These are phyloP conservation scores for Pseudogymnoascus verrucosus DNA, from an alignment of 2,329 filamentous ascomycete genomes.

Conservation along the genomic window DNA sequence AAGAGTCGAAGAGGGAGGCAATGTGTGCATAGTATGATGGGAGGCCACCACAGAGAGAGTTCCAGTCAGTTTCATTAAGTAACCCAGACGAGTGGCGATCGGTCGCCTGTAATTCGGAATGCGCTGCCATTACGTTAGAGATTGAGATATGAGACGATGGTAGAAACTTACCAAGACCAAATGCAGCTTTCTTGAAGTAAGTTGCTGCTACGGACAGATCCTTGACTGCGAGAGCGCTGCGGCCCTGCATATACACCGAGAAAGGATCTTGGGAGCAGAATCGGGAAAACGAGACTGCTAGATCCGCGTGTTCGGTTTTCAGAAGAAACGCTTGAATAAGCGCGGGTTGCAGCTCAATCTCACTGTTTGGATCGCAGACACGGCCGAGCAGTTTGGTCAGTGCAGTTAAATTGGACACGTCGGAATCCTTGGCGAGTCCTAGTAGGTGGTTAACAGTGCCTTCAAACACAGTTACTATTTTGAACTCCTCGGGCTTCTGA, in stretches of 20 bases:
- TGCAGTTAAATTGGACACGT: slow-evolving; percentile 46
- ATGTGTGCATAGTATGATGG: slow-evolving; percentile 84
- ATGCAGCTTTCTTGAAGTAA: slow-evolving; percentile 75
- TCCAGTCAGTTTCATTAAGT: slow-evolving; percentile 68
- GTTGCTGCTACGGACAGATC: slow-evolving; percentile 66
- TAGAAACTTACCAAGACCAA: slow-evolving; percentile 64
- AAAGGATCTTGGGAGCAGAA: slow-evolving; percentile 52
- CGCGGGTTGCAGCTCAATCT: slow-evolving; percentile 54
- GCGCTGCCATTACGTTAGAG: slow-evolving; percentile 19
- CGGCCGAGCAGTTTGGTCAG: slow-evolving; percentile 62
- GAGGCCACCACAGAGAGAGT: slow-evolving; percentile 60
- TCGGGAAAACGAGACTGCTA: slow-evolving; percentile 48
- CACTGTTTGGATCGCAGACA: slow-evolving; percentile 55
- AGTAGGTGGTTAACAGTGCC: slow-evolving; percentile 56
- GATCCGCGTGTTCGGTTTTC: slow-evolving; percentile 50
- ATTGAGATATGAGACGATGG: too few species aligned
- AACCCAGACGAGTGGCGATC: slow-evolving; percentile 56
- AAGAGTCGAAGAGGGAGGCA: slow-evolving; percentile 70
- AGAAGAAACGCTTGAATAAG: slow-evolving; percentile 56
- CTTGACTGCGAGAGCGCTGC: slow-evolving; percentile 64
- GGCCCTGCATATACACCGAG: slow-evolving; percentile 76
- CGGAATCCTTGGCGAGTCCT: slow-evolving; percentile 44
- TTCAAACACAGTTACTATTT: slow-evolving; percentile 50
- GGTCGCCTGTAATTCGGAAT: slow-evolving; percentile 18
- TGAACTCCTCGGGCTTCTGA: slow-evolving; percentile 40